Conservation (phyloP, 176 grass and related monocot genomes). For the Ensete ventricosum region DNA sequence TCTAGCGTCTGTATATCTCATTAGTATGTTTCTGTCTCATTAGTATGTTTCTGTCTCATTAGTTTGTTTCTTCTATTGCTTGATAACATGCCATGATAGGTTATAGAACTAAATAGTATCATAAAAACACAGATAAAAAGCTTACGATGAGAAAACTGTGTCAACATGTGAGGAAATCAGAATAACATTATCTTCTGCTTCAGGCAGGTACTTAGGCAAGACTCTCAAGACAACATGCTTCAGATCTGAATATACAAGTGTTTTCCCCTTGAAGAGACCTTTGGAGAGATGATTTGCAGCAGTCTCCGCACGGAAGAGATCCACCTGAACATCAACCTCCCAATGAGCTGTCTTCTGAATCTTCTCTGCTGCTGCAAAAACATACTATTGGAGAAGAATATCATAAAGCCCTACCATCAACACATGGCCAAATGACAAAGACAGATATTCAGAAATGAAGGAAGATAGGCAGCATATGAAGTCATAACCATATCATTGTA, state of each 20-base stretch:
- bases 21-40: no score
- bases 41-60: background rate
- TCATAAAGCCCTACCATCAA: slow-evolving; percentile 8
- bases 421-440: background rate
- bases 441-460: background rate
- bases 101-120: background rate
- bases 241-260: slow-evolving; percentile 82
- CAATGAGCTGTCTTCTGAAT: slow-evolving; percentile 93
- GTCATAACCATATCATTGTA: background rate
- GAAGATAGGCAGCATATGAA: background rate
- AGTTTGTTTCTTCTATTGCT: background rate
- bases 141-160: slow-evolving; percentile 88
- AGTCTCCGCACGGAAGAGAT: slow-evolving; percentile 81
- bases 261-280: slow-evolving; percentile 88
- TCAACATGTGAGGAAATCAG: slow-evolving; percentile 96
- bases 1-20: no score
- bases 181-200: slow-evolving; percentile 81
- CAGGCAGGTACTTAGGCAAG: slow-evolving; percentile 74
- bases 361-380: slow-evolving; percentile 82
- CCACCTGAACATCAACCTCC: slow-evolving; percentile 98
- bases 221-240: slow-evolving; percentile 89
- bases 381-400: slow-evolving; percentile 73
- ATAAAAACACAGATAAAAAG: slow-evolving; percentile 13
- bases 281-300: slow-evolving; percentile 49
- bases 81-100: background rate